Evolutionary conservation across 352 stramenopile genomes (phyloP).

Genomic region (Blastocystis sp.): DNA sequence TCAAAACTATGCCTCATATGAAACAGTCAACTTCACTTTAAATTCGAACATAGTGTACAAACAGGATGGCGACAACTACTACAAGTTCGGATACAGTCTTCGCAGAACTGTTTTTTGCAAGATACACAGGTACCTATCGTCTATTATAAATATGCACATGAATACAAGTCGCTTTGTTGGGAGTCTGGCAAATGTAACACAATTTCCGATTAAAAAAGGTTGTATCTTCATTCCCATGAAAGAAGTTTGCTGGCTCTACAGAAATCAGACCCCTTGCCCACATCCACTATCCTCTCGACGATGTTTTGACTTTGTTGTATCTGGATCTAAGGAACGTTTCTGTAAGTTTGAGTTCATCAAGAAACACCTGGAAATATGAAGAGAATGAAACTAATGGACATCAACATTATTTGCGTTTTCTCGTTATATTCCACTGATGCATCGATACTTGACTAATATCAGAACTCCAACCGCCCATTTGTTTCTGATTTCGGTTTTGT

Average conservation of each 20-base stretch:
- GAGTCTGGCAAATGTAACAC: conserved; percentile 36
- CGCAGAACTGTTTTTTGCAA: conserved; percentile 4
- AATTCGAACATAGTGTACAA: conserved; percentile 38
- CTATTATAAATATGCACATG: background rate
- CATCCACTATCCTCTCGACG: background rate
- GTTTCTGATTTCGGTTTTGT: too few species aligned
- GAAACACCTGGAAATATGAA: too few species aligned
- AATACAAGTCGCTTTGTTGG: background rate
- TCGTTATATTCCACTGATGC: too few species aligned
- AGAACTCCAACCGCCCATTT: too few species aligned
- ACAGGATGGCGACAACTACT: background rate
- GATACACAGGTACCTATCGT: background rate
- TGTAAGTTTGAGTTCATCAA: too few species aligned
- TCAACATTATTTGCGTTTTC: too few species aligned
- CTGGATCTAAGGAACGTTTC: background rate
- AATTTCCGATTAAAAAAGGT: conserved; percentile 52
- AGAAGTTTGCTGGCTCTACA: background rate
- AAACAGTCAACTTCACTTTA: background rate
- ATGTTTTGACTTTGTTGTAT: background rate
- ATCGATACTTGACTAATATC: too few species aligned
- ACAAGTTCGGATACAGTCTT: conserved; percentile 2
- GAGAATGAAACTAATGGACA: too few species aligned
- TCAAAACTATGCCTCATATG: background rate
- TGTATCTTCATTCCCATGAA: conserved; percentile 19
- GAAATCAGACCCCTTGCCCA: background rate